These are phyloP conservation scores for Phytopythium chamaehyphon DNA, from an alignment of 352 stramenopile genomes.

Conservation along the genomic window DNA sequence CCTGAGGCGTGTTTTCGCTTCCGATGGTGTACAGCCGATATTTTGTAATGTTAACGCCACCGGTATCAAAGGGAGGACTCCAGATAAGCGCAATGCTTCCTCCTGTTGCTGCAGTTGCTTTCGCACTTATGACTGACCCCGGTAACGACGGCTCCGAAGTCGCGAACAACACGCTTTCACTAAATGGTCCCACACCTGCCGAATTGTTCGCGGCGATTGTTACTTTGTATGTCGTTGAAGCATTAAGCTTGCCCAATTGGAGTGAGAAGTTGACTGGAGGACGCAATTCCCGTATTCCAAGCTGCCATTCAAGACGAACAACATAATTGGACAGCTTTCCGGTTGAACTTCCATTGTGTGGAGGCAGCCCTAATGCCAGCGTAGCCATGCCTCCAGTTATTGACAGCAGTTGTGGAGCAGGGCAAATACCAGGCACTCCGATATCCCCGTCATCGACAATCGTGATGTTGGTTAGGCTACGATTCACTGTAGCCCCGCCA, in stretches of 20 bases:
- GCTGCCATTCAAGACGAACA: slow-evolving; percentile 21
- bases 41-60: slow-evolving; percentile 48
- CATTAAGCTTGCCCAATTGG: slow-evolving; percentile 26
- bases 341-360: slow-evolving; percentile 47
- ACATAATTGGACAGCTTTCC: slow-evolving; percentile 29
- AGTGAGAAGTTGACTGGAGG: slow-evolving; percentile 7
- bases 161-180: slow-evolving; percentile 24
- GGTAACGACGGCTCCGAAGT: slow-evolving; percentile 37
- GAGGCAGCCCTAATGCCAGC: slow-evolving; percentile 23
- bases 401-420: slow-evolving; percentile 12
- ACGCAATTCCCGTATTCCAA: slow-evolving; percentile 8
- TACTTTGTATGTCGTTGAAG: slow-evolving; percentile 30
- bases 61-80: slow-evolving; percentile 38
- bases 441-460: slow-evolving; percentile 58
- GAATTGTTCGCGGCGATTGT: slow-evolving; percentile 33
- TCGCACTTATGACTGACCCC: slow-evolving; percentile 15
- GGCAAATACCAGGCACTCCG: slow-evolving; percentile 25
- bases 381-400: slow-evolving; percentile 39
- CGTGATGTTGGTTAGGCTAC: slow-evolving; percentile 18
- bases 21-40: slow-evolving; percentile 45
- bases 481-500: slow-evolving; percentile 19
- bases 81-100: slow-evolving; percentile 40
- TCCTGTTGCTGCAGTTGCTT: slow-evolving; percentile 20
- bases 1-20: slow-evolving; percentile 7
- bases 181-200: slow-evolving; percentile 29